These are phyloP conservation scores for Plasmodium chabaudi DNA, from an alignment of 169 alveolate genomes.

Conservation along the genomic window DNA sequence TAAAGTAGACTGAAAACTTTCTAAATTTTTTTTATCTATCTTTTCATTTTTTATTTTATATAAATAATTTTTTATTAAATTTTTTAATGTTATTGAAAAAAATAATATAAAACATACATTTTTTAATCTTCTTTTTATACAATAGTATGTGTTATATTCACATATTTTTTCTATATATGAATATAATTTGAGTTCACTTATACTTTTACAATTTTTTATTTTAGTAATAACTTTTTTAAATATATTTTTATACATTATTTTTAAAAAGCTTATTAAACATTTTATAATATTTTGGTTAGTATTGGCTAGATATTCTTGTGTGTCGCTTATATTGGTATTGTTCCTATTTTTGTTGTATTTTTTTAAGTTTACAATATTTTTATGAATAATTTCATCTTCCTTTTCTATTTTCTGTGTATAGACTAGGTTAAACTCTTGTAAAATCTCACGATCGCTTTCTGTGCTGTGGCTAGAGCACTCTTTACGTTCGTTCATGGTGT, in stretches of 20 bases:
- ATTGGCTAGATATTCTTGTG: conserved; percentile 9
- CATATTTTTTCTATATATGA: conserved; percentile 51
- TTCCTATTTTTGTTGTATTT: conserved; percentile 1
- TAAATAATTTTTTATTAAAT: conserved; percentile 67
- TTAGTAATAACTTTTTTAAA: conserved; percentile 58
- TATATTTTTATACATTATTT: conserved; percentile 53
- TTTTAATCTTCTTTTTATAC: conserved; percentile 56
- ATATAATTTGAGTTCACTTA: conserved; percentile 59
- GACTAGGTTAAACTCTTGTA: conserved; percentile 23
- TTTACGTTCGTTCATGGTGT: neutral
- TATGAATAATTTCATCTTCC: neutral
- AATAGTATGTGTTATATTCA: conserved; percentile 41
- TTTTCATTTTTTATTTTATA: conserved; percentile 64
- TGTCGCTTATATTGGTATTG: conserved; percentile 1
- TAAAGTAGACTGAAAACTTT: conserved; percentile 50
- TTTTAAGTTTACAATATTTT: neutral
- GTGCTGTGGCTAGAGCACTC: neutral
- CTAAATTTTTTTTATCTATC: conserved; percentile 38
- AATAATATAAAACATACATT: conserved; percentile 50
- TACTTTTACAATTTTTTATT: conserved; percentile 54
- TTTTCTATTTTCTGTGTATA: conserved; percentile 20
- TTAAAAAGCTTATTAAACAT: conserved; percentile 25
- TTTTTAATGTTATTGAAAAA: conserved; percentile 60
- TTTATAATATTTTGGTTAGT: conserved; percentile 14
- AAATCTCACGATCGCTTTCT: neutral